These are phyloP conservation scores for Paraconiothyrium brasiliense DNA, from an alignment of 2,329 filamentous ascomycete genomes.

Conservation along the genomic window DNA sequence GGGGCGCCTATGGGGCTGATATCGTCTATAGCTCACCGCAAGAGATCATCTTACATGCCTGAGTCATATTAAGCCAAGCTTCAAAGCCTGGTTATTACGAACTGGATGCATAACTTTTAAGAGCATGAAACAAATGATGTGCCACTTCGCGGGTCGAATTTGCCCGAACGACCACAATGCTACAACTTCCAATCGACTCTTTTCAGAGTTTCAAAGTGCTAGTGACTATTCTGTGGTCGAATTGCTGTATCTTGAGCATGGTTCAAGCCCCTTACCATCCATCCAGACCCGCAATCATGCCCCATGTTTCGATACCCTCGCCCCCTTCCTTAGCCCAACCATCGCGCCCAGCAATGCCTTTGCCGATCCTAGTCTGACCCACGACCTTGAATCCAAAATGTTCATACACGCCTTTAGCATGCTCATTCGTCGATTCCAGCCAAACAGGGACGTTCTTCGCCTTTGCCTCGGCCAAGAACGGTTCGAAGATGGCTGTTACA, in stretches of 20 bases:
- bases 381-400: slow-evolving; percentile 15
- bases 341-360: slow-evolving; percentile 13
- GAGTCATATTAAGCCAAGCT: too few relatives aligned
- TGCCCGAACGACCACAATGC: too few relatives aligned
- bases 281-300: slow-evolving; percentile 14
- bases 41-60: too few relatives aligned
- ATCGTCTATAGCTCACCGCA: too few relatives aligned
- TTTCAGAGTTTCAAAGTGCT: too few relatives aligned
- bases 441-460: slow-evolving; percentile 12
- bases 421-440: slow-evolving; percentile 15
- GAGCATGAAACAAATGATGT: too few relatives aligned
- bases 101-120: too few relatives aligned
- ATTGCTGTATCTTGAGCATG: neutral
- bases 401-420: slow-evolving; percentile 12
- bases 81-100: too few relatives aligned
- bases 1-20: too few relatives aligned
- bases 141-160: too few relatives aligned
- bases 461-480: slow-evolving; percentile 9
- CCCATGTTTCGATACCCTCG: slow-evolving; percentile 11
- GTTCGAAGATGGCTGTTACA: slow-evolving; percentile 11
- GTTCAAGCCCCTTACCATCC: neutral
- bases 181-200: too few relatives aligned
- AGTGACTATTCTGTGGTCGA: too few relatives aligned
- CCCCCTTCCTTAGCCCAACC: slow-evolving; percentile 14
- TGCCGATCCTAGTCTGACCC: slow-evolving; percentile 5